Conservation (phyloP, 2,329 filamentous ascomycete genomes). For the Botrytis pseudocinerea region DNA sequence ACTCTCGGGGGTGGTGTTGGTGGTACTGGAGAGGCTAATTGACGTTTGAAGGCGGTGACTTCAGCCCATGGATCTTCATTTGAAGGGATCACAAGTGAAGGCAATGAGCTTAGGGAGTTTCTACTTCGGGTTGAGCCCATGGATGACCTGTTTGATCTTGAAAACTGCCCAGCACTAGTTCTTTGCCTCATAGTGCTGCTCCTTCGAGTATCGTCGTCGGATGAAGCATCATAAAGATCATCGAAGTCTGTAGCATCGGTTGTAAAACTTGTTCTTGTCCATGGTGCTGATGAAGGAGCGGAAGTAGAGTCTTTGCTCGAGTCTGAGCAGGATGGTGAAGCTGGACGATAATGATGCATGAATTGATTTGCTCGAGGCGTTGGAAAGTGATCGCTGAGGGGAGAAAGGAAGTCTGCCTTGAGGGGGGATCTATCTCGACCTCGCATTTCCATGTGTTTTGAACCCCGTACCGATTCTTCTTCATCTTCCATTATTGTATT, state of each 20-base stretch:
- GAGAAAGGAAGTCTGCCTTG: constrained; percentile 44
- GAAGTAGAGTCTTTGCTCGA: constrained; percentile 53
- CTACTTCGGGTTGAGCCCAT: constrained; percentile 32
- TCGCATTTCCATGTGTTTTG: constrained; percentile 37
- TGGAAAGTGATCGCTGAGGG: constrained; percentile 62
- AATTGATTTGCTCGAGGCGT: constrained; percentile 69
- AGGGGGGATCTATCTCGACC: constrained; percentile 44
- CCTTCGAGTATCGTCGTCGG: constrained; percentile 68
- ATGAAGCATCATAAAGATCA: constrained; percentile 78
- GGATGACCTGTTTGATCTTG: constrained; percentile 35
- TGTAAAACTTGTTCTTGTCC: constrained; percentile 62
- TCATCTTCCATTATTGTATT: constrained; percentile 65
- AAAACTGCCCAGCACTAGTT: constrained; percentile 34
- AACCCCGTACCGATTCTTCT: constrained; percentile 37
- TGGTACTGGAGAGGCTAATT: constrained; percentile 57
- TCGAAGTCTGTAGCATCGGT: constrained; percentile 75
- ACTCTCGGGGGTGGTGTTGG: constrained; percentile 67
- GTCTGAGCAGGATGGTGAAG: constrained; percentile 61
- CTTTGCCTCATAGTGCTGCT: constrained; percentile 39
- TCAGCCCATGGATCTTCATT: constrained; percentile 49
- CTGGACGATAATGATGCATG: constrained; percentile 55
- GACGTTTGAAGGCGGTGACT: constrained; percentile 48
- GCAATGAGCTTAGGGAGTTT: constrained; percentile 42
- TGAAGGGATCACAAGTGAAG: constrained; percentile 53
- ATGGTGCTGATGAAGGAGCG: constrained; percentile 57